Base-by-base conservation (phyloP, 768 basidiomycete species). In the Favolaschia claudopus region DNA sequence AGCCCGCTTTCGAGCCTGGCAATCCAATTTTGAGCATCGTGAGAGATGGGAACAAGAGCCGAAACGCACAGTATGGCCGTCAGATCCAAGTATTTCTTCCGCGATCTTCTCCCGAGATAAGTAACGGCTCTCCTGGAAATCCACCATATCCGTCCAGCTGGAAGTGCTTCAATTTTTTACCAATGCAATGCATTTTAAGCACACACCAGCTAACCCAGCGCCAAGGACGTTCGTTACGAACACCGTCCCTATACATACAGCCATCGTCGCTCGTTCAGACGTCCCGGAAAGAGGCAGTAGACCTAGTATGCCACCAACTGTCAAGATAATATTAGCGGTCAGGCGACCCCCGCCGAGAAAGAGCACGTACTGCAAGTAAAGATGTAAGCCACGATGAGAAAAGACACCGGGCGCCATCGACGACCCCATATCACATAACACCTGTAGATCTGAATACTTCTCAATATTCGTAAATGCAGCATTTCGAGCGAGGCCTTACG, bases 91-190 rank as follows among this genome's bases (percentile, higher is more conserved):
- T 59, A 59, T 32, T n/a, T 59, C 22, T 27, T 39, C 7, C 50
- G 49, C 17, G 56, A 25, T 29, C 31, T 39, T 22, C 13, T 9
- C 17, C 47, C 28, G 5, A 50, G 40, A 24, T 43, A 13, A 14
- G 13, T 37, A 8, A 50, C 39, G 17, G 37, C 37, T 33, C 50
- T 42, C 15, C 58, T 49, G 29, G 58, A 59, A 20, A 59, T 44
- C 42, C 34, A 59, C 58, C 58, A 59, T 20, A 59, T 59, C 5
- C 50, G 58, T 2, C 58, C 40, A 7, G 58, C 58, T 59, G 33
- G 54, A 4, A 47, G 25, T 3, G n/a, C 32, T 7, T 31, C 3
- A 20, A 15, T 2, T 12, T 20, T 9, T 42, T 22, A 14, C 20
- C 17, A 5, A 7, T n/a, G 9, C 22, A 19, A 33, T 22, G 19